phyloP scores from a whole-genome alignment of 768 basidiomycete genomes.

The Agaricus subrufescens region DNA sequence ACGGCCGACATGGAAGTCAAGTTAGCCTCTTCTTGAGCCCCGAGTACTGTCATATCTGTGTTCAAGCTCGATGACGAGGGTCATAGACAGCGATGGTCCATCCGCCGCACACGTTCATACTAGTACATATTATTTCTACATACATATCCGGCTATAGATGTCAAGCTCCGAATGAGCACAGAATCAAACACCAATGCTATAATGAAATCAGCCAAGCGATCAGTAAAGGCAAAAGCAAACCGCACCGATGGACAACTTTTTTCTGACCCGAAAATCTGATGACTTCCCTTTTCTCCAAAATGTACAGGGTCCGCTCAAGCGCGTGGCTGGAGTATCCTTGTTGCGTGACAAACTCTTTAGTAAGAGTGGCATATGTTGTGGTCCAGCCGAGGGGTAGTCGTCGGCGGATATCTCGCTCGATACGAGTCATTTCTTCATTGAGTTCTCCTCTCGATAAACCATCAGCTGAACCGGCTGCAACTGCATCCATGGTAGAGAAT shows the following conservation, averaged over 20 bases:
- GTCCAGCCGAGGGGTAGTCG: slow-evolving; percentile 93
- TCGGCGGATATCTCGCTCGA: slow-evolving; percentile 82
- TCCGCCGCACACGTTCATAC: background rate
- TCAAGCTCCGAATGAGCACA: background rate
- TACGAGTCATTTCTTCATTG: slow-evolving; percentile 88
- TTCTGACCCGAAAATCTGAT: slow-evolving; percentile 79
- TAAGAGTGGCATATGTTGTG: slow-evolving; percentile 90
- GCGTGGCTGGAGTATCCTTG: slow-evolving; percentile 90
- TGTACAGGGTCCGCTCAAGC: slow-evolving; percentile 83
- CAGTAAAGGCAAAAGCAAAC: background rate
- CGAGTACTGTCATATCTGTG: background rate
- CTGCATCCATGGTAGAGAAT: slow-evolving; percentile 98
- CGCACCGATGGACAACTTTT: slow-evolving; percentile 19
- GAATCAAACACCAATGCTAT: slow-evolving; percentile 9
- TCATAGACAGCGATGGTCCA: background rate
- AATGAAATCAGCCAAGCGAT: background rate
- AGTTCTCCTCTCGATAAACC: slow-evolving; percentile 88
- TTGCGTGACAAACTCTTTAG: slow-evolving; percentile 89
- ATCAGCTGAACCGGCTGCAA: slow-evolving; percentile 89
- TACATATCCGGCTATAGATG: background rate
- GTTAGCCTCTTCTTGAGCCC: background rate
- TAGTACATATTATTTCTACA: slow-evolving; percentile 9
- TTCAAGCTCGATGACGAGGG: background rate
- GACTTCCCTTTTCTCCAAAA: slow-evolving; percentile 95
- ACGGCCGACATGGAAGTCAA: background rate